These are phyloP conservation scores for Rhododendron griersonianum DNA, from an alignment of 148 eudicot genomes.

Conservation along the genomic window DNA sequence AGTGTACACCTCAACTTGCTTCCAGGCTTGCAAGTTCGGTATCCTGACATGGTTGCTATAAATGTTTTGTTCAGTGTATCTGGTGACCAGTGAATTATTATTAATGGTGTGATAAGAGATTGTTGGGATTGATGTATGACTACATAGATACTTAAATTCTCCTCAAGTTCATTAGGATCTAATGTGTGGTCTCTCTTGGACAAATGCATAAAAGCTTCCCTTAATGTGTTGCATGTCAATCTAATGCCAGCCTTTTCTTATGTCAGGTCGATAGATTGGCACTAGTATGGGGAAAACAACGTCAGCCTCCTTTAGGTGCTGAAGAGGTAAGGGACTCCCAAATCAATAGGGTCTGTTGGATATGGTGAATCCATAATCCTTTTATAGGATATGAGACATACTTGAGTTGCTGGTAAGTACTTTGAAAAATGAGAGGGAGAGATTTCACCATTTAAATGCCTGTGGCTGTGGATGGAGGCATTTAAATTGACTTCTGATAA, in stretches of 20 bases:
- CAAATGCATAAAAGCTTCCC: neutral
- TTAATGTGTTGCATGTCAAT: neutral
- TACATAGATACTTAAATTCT: neutral
- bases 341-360: neutral
- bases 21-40: neutral
- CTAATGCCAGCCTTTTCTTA: constrained; percentile 7
- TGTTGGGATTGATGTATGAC: neutral
- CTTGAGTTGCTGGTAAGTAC: neutral
- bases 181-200: neutral
- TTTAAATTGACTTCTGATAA: neutral
- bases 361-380: neutral
- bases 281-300: constrained; percentile 90
- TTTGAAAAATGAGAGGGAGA: neutral
- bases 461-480: neutral
- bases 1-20: neutral
- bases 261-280: constrained; percentile 68
- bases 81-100: neutral
- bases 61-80: neutral
- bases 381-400: neutral
- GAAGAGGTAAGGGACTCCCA: constrained; percentile 61
- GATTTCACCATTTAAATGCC: neutral
- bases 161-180: neutral
- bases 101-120: neutral
- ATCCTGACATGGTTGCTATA: neutral
- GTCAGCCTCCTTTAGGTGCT: constrained; percentile 59